Percentiles rank a stretch among this genome's conserved stretches.
Evolutionary conservation across 164 flowering plant species (phyloP).

Genomic region (Vitis labrusca): DNA sequence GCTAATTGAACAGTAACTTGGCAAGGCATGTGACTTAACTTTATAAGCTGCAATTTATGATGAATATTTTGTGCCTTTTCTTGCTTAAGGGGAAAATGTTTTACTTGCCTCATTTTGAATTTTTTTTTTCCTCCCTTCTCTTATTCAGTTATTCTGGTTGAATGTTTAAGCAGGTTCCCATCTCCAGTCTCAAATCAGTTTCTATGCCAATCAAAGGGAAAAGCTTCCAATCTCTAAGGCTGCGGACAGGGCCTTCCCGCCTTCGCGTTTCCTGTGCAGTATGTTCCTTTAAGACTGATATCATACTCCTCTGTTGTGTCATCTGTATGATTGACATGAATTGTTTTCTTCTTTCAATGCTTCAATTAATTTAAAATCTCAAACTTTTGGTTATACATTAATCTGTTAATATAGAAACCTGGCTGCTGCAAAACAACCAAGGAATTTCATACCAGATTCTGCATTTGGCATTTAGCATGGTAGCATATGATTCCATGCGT

Average conservation of each 20-base stretch:
- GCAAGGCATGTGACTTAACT: too few species aligned
- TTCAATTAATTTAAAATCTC: not conserved
- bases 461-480: not conserved
- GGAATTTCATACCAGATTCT: not conserved
- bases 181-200: constrained; percentile 36
- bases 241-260: constrained; percentile 25
- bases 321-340: not conserved
- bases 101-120: not conserved
- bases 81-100: not conserved
- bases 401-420: not conserved
- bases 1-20: too few species aligned
- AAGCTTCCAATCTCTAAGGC: constrained; percentile 40
- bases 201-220: constrained; percentile 34
- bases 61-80: too few species aligned
- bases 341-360: not conserved
- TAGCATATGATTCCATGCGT: not conserved
- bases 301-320: not conserved
- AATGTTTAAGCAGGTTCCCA: constrained; percentile 33
- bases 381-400: not conserved
- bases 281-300: constrained; percentile 16
- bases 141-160: not conserved
- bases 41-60: too few species aligned
- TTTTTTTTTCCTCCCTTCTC: not conserved
- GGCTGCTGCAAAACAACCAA: not conserved
- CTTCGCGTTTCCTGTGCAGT: constrained; percentile 60